These are phyloP conservation scores for Aspergillus candidus DNA, from an alignment of 2,329 filamentous ascomycete species.

Conservation along the genomic window DNA sequence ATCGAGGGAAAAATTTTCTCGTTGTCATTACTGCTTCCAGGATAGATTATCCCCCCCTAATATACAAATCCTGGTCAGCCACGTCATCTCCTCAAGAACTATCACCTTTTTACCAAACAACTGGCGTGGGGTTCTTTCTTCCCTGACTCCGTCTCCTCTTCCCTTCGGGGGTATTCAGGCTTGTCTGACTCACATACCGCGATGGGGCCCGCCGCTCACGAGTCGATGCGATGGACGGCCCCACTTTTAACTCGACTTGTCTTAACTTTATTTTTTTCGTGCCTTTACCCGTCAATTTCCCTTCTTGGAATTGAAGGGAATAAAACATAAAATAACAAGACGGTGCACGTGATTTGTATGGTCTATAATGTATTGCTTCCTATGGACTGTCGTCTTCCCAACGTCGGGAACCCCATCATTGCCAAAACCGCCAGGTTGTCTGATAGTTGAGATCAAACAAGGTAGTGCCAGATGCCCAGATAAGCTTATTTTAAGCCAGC, in stretches of 20 bases:
- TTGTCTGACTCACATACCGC: conserved; percentile 1
- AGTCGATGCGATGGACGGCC: not conserved
- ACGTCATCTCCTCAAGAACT: conserved; percentile 3
- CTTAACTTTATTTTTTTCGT: conserved; percentile 3
- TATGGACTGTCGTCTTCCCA: not conserved
- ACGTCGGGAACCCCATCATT: not conserved
- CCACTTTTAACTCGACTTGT: not conserved
- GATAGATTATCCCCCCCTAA: conserved; percentile 9
- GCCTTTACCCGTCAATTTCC: conserved; percentile 3
- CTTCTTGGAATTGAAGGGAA: not conserved
- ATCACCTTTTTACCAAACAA: not conserved
- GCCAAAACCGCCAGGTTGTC: not conserved
- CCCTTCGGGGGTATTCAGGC: not conserved
- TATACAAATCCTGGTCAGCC: not conserved
- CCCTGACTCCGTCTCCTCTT: not conserved
- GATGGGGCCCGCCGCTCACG: not conserved
- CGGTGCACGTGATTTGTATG: conserved; percentile 4
- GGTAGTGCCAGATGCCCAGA: conserved; percentile 1
- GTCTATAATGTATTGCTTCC: not conserved
- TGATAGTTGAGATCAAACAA: not conserved
- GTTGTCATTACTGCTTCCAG: conserved; percentile 11
- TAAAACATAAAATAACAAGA: too few relatives aligned
- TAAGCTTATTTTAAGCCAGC: conserved; percentile 16
- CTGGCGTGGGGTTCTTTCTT: not conserved
- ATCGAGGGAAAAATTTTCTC: conserved; percentile 9